Base-by-base conservation (phyloP, 2,329 filamentous ascomycete genomes). In the Aspergillus sclerotialis region DNA sequence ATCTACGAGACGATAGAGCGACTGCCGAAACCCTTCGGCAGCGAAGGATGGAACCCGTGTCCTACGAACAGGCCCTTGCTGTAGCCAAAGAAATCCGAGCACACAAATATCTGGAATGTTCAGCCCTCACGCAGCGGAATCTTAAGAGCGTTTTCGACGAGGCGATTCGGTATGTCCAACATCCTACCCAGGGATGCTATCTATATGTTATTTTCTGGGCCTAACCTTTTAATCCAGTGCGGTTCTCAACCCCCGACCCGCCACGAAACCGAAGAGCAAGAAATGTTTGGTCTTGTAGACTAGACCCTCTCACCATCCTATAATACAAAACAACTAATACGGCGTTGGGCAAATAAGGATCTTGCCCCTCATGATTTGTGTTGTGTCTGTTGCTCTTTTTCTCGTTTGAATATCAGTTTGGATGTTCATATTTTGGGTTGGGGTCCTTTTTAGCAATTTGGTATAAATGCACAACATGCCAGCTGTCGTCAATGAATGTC, bases 91-190 rank as follows among this genome's bases (percentile, higher is more conserved):
- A 95, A 55, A 95, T 98, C 66, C 83, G 80, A 59, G 90, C 92
- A 29, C 85, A 92, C 68, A 96, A 95, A 69, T 98, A 98, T 67
- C 76, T 96, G 27, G 92, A 98, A 68, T 98, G 92, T 69, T 96
- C 92, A 33, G 92, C 92, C 30, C 72, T 98, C 49, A 98, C 92
- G 24, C 92, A 96, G 72, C 76, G 90, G 56, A 95, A 95, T 64
- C 67, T 98, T 52, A 98, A 98, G 80, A 94, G 87, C 55, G 92
- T 98, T 31, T 98, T 98, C 59, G 92, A 98, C 58, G 90, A 95
- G 68, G 92, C 92, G 21, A 98, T 98, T 59, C 82, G 92, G 92
- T 96, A 69, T 52, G 82, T 67, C 13, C 12, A 13, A 13, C 18
- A 2, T n/a, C n/a, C n/a, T n/a, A n/a, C n/a, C n/a, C n/a, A n/a